A percentile compares a stretch with the other conserved stretches of the same genome.
These are phyloP conservation scores for Cinchona pubescens DNA, from an alignment of 257 asterid species.

Conservation along the genomic window DNA sequence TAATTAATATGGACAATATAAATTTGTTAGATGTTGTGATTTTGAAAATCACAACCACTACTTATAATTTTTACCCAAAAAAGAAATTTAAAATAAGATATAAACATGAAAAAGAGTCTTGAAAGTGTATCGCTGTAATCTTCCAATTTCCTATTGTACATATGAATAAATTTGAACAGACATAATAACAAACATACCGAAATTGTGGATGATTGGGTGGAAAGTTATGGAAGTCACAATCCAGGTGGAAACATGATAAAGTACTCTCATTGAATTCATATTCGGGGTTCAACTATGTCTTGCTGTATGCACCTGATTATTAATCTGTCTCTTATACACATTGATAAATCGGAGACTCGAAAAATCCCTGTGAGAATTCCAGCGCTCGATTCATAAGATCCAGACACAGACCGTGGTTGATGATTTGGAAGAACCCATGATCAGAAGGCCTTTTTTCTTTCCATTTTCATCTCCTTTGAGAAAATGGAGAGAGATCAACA, in stretches of 20 bases:
- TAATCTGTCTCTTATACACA: too few species aligned
- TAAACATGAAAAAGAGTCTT: too few species aligned
- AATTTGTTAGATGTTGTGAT: too few species aligned
- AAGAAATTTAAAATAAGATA: too few species aligned
- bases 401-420: conserved; percentile 41
- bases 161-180: too few species aligned
- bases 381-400: conserved; percentile 41
- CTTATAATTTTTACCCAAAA: too few species aligned
- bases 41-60: too few species aligned
- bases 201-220: conserved; percentile 25
- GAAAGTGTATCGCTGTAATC: too few species aligned
- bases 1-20: too few species aligned
- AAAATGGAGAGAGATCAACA: conserved; percentile 43
- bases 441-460: conserved; percentile 30
- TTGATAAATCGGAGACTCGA: conserved; percentile 24
- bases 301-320: conserved; percentile 45
- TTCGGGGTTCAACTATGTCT: conserved; percentile 30
- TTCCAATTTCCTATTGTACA: too few species aligned
- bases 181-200: conserved; percentile 11
- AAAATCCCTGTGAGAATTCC: conserved; percentile 29
- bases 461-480: conserved; percentile 23
- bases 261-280: conserved; percentile 44
- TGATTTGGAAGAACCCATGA: conserved; percentile 38
- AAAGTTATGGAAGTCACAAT: conserved; percentile 18
- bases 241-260: conserved; percentile 43